A percentile compares a stretch with the other conserved stretches of the same genome.
phyloP scores from a whole-genome alignment of 371 early-diverging fungal species.

The Modicella reniformis region DNA sequence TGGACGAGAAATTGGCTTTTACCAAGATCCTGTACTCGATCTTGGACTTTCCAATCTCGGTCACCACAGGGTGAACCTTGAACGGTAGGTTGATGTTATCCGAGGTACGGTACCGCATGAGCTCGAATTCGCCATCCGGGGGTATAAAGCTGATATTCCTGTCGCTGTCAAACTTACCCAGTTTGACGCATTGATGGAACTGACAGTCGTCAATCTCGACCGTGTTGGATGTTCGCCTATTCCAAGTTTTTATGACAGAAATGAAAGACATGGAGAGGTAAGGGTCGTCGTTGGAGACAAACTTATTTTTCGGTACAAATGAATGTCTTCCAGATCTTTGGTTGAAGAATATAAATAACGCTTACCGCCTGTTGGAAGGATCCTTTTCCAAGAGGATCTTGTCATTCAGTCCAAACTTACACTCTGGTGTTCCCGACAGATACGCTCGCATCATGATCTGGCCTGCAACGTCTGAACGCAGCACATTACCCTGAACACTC shows the following conservation, averaged over 20 bases:
- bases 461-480: conserved; percentile 70
- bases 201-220: conserved; percentile 92
- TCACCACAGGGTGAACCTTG: conserved; percentile 85
- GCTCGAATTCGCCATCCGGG: conserved; percentile 93
- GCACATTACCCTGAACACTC: conserved; percentile 76
- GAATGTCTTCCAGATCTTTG: too few relatives aligned
- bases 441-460: conserved; percentile 83
- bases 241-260: background rate
- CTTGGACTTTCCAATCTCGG: conserved; percentile 77
- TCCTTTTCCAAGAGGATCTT: conserved; percentile 82
- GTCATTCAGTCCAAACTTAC: conserved; percentile 87
- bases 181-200: conserved; percentile 92
- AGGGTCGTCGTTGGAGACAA: conserved; percentile 76
- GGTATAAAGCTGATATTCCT: conserved; percentile 89
- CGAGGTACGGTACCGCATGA: conserved; percentile 90
- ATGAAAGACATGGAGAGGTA: background rate
- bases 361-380: conserved; percentile 49
- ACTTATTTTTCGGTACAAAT: too few relatives aligned
- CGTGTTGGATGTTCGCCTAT: conserved; percentile 63
- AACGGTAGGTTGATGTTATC: conserved; percentile 89
- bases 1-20: conserved; percentile 79
- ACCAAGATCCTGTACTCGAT: conserved; percentile 85
- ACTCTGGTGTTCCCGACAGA: conserved; percentile 81
- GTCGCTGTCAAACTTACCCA: conserved; percentile 84
- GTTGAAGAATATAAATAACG: too few relatives aligned